Evolutionary conservation across 2,329 filamentous ascomycete genomes (phyloP).

Genomic region (Monilinia polystroma): DNA sequence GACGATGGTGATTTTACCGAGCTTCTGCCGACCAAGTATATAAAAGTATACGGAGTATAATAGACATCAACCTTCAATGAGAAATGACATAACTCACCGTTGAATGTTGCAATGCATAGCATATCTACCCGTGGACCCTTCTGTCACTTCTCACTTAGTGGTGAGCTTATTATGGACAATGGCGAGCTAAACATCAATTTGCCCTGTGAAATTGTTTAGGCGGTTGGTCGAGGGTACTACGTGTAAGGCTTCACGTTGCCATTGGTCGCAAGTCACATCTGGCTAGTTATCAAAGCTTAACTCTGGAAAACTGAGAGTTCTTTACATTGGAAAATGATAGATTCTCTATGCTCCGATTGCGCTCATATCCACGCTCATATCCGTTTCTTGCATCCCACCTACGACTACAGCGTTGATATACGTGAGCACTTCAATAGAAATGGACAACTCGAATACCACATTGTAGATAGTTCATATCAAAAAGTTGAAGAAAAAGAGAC

Average conservation of each 20-base stretch:
- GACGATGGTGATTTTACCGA: constrained; percentile 22
- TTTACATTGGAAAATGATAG: neutral
- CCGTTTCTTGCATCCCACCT: neutral
- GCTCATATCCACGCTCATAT: neutral
- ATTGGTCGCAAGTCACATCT: no score
- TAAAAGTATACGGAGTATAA: no score
- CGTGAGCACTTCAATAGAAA: neutral
- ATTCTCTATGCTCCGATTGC: neutral
- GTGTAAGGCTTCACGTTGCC: neutral
- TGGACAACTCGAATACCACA: neutral
- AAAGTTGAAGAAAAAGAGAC: neutral
- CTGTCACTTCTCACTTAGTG: neutral
- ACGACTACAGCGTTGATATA: neutral
- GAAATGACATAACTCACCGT: no score
- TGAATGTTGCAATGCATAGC: neutral
- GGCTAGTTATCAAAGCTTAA: no score
- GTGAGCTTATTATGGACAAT: neutral
- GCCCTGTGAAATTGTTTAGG: neutral
- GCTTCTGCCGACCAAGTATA: constrained; percentile 6
- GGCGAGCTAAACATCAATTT: neutral
- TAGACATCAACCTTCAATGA: no score
- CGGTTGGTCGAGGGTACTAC: neutral
- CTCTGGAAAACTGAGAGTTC: no score
- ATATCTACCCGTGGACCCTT: neutral
- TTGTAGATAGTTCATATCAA: neutral